Evolutionary conservation across 306 rosid species (phyloP), one percentile per base, ranked within the genome.

Genomic region (Lotus japonicus): DNA sequence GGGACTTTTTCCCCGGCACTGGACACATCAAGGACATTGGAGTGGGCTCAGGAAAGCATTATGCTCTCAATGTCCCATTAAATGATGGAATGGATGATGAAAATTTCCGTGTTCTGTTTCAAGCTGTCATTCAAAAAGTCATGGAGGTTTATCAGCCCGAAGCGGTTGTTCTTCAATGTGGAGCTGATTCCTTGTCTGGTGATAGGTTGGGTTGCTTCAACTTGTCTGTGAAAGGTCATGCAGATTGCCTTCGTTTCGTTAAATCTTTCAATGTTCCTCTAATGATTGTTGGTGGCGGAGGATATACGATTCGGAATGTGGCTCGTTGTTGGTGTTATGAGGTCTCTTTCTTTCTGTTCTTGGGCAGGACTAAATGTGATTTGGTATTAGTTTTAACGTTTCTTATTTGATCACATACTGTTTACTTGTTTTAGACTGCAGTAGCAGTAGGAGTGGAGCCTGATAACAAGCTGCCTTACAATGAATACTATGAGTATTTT

Each of bases 271-370:
- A 92, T 23, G 90, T 85, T 72, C 97, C 96, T 73, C 69, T 92
- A 23, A 85, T 92, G 97, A 85, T 92, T 31, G 77, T 92, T 81
- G 97, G 97, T 19, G 97, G 96, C 5, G 97, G 97, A 72, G 97
- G 97, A 66, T 92, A 92, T 80, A 92, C 97, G 5, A 85, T 92
- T 52, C 77, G 95, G 23, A 92, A 92, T 43, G 97, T 92, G 31
- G 97, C 97, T 11, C 97, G 97, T 28, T 92, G 97, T 83, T 92
- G 97, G 97, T 89, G 96, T 72, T 92, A 92, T 7, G 97, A 92
- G 97, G 97, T 92, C 28, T 10, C 45, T 70, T 55, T 66, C 33
- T 65, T 38, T 68, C 45, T 55, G 11, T 53, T 46, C 23, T 63
- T 74, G 36, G n/a, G 17, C 59, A 36, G 5, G 31, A 72, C 64